phyloP scores from a whole-genome alignment of 768 basidiomycete species.

The Pluteus cervinus region DNA sequence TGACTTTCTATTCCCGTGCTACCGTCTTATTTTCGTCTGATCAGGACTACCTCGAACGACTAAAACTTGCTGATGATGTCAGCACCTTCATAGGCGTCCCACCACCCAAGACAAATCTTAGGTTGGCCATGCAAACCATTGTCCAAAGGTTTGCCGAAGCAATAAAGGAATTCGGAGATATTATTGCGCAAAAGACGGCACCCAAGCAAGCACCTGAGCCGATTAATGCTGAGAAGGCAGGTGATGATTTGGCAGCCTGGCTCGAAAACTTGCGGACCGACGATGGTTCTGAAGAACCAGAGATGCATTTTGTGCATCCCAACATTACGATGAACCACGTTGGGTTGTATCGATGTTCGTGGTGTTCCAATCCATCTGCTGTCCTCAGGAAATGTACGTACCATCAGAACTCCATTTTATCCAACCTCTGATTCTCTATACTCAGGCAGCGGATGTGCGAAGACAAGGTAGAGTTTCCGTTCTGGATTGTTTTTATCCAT shows the following conservation, averaged over 20 bases:
- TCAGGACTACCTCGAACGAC: conserved; percentile 31
- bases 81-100: conserved; percentile 36
- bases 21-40: neutral
- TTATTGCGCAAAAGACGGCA: conserved; percentile 30
- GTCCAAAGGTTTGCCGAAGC: conserved; percentile 39
- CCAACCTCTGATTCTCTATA: too few species aligned
- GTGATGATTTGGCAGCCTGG: conserved; percentile 57
- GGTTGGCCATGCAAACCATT: conserved; percentile 47
- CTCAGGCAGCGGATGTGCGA: too few species aligned
- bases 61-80: conserved; percentile 50
- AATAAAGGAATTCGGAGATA: conserved; percentile 37
- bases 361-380: conserved; percentile 60
- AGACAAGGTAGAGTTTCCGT: too few species aligned
- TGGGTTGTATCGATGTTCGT: conserved; percentile 54
- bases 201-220: conserved; percentile 22
- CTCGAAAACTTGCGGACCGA: conserved; percentile 41
- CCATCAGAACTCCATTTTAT: too few species aligned
- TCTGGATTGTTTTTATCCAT: too few species aligned
- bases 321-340: conserved; percentile 44
- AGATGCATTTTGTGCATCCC: conserved; percentile 30
- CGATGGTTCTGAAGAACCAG: conserved; percentile 20
- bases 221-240: conserved; percentile 30
- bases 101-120: conserved; percentile 45
- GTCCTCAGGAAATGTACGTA: conserved; percentile 42
- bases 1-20: neutral